phyloP scores from a whole-genome alignment of 345 rosid species.

The Gynandropsis gynandra region DNA sequence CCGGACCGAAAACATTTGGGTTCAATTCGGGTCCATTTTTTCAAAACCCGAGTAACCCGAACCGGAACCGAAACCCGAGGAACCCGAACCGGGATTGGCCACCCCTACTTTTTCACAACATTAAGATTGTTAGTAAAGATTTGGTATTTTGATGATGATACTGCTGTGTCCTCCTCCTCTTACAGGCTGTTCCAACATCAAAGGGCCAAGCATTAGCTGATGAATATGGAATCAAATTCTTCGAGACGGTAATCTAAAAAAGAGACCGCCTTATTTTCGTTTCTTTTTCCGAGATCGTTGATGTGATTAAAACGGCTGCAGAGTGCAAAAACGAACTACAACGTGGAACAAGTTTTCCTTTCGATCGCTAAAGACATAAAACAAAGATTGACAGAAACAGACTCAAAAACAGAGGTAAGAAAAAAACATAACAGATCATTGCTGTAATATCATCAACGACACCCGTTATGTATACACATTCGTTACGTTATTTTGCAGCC shows the following conservation, averaged over 20 bases:
- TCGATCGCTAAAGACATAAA: slow-evolving; percentile 53
- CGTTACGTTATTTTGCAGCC: slow-evolving; percentile 32
- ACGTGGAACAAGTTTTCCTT: slow-evolving; percentile 54
- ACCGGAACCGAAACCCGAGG: no score
- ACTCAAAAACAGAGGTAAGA: slow-evolving; percentile 29
- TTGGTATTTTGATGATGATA: slow-evolving; percentile 1
- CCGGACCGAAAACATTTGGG: no score
- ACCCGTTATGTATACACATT: background rate
- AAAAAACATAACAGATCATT: no score
- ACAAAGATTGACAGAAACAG: slow-evolving; percentile 43
- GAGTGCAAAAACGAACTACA: slow-evolving; percentile 53
- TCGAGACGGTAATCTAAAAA: slow-evolving; percentile 42
- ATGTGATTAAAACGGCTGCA: slow-evolving; percentile 24
- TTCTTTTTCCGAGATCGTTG: background rate
- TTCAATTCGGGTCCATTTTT: no score
- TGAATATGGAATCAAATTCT: slow-evolving; percentile 52
- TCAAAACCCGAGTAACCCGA: no score
- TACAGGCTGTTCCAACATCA: slow-evolving; percentile 48
- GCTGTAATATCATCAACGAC: background rate
- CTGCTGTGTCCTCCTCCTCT: background rate
- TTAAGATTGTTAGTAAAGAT: background rate
- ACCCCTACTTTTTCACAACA: no score
- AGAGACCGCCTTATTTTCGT: background rate
- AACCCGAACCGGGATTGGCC: no score
- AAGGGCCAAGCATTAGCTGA: no score